Evolutionary conservation across 345 rosid species (phyloP).

Genomic region (Sonneratia caseolaris): DNA sequence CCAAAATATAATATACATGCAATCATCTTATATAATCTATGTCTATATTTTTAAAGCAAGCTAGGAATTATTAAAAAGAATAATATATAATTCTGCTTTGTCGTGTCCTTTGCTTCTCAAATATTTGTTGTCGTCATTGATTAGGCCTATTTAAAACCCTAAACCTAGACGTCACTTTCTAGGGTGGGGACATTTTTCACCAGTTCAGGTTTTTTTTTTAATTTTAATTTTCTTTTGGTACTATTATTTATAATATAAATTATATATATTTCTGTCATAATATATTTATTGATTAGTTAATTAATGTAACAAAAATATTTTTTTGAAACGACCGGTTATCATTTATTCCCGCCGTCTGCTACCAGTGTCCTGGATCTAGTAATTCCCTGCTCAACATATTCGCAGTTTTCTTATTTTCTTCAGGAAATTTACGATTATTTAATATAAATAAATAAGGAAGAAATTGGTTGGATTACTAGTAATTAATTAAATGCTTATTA

Average conservation of each 20-base stretch:
- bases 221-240: neutral
- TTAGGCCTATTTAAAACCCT: slow-evolving; percentile 1
- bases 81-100: neutral
- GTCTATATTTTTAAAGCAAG: no score
- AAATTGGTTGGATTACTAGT: no score
- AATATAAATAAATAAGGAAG: neutral
- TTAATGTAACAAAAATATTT: neutral
- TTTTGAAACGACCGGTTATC: slow-evolving; percentile 6
- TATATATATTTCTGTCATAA: neutral
- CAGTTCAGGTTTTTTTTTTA: neutral
- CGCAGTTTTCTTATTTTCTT: no score
- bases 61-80: neutral
- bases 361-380: neutral
- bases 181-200: slow-evolving; percentile 4
- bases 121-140: neutral
- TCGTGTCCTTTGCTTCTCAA: neutral
- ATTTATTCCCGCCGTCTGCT: neutral
- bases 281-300: neutral
- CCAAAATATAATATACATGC: no score
- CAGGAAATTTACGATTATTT: no score
- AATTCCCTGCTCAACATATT: neutral
- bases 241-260: no score
- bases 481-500: no score
- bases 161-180: slow-evolving; percentile 6
- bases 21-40: no score